Conservation (phyloP, 768 basidiomycete species). For the Russula lepida region DNA sequence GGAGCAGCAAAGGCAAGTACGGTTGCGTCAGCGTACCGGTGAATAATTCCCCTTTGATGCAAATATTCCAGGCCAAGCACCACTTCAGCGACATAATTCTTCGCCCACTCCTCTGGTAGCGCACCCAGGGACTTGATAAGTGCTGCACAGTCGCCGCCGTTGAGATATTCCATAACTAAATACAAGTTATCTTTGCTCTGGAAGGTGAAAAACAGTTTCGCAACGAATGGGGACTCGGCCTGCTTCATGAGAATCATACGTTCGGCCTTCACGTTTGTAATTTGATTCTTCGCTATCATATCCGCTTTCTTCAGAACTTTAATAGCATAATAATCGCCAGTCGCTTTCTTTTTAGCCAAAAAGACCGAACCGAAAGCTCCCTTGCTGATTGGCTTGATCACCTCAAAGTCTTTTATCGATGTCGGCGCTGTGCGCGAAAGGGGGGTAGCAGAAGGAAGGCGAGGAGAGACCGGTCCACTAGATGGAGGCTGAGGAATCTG, state of each 20-base stretch:
- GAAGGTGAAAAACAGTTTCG: constrained; percentile 97
- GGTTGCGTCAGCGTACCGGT: constrained; percentile 56
- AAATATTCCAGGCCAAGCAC: constrained; percentile 92
- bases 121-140: constrained; percentile 93
- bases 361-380: constrained; percentile 99
- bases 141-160: constrained; percentile 95
- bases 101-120: constrained; percentile 93
- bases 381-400: constrained; percentile 98
- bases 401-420: constrained; percentile 97
- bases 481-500: constrained; percentile 50
- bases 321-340: constrained; percentile 98
- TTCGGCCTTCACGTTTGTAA: constrained; percentile 99
- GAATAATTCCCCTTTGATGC: constrained; percentile 91
- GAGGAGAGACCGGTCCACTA: constrained; percentile 67
- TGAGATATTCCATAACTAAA: constrained; percentile 98
- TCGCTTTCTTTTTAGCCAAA: constrained; percentile 94
- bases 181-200: constrained; percentile 99
- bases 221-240: constrained; percentile 95
- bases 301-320: constrained; percentile 99
- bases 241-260: constrained; percentile 99
- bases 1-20: neutral
- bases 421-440: constrained; percentile 73
- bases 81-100: constrained; percentile 94
- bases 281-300: constrained; percentile 99
- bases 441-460: constrained; percentile 71